A percentile compares a stretch with the other conserved stretches of the same genome.
Evolutionary conservation across 805 yeast species (phyloP).

Genomic region (Yamadazyma ubonensis): DNA sequence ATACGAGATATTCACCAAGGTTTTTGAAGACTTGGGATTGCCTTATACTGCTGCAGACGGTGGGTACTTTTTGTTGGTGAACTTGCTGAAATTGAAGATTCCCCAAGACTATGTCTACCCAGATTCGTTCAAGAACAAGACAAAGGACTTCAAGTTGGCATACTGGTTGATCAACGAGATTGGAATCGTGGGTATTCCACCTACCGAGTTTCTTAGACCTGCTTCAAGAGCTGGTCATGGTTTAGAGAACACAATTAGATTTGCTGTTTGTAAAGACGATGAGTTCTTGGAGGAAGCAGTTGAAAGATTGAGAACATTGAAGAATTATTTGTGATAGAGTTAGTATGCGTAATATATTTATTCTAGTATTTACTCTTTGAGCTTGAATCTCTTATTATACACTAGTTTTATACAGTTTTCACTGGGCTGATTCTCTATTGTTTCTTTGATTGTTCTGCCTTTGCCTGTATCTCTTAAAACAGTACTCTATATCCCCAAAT

Average conservation of each 20-base stretch:
- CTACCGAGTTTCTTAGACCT: constrained; percentile 85
- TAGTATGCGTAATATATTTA: no score
- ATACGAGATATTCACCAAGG: constrained; percentile 67
- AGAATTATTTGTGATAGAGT: constrained; percentile 53
- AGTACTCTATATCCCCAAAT: constrained; percentile 70
- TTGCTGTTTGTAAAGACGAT: constrained; percentile 96
- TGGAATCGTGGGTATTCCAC: constrained; percentile 96
- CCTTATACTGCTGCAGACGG: constrained; percentile 94
- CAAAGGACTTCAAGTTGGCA: constrained; percentile 84
- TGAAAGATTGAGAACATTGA: constrained; percentile 65
- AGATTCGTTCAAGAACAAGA: constrained; percentile 58
- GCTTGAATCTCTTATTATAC: no score
- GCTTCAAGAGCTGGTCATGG: constrained; percentile 59
- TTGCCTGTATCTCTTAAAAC: constrained; percentile 36
- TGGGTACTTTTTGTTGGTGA: constrained; percentile 88
- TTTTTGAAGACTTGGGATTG: constrained; percentile 81
- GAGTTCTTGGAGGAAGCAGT: constrained; percentile 78
- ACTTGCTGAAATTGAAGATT: constrained; percentile 75
- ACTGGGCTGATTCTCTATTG: no score
- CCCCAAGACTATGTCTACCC: constrained; percentile 77
- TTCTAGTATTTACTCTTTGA: constrained; percentile 1
- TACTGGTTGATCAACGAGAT: constrained; percentile 90
- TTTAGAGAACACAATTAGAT: constrained; percentile 83
- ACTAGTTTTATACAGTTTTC: no score
- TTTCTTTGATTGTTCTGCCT: no score